Percentiles rank a stretch among this genome's conserved stretches.
Conservation (phyloP, 331 rosid genomes). For the Pyracantha coccinea region DNA sequence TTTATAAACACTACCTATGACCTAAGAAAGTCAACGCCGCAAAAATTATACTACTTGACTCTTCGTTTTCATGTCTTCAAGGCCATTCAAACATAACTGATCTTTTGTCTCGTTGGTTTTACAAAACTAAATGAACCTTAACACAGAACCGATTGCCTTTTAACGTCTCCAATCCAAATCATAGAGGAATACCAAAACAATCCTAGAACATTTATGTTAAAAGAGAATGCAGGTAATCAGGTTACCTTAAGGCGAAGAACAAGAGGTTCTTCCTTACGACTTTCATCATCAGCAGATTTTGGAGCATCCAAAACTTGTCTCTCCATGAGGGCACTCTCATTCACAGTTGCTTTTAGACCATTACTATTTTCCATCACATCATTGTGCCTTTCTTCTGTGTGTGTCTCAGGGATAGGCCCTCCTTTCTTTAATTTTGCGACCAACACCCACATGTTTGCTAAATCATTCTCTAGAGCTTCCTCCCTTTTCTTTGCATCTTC, state of each 20-base stretch:
- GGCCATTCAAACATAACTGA: background rate
- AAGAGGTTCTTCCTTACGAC: conserved; percentile 63
- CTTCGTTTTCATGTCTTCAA: background rate
- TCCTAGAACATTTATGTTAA: background rate
- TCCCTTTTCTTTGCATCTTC: conserved; percentile 95
- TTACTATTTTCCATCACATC: conserved; percentile 33
- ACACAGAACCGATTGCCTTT: background rate
- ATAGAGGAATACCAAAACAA: background rate
- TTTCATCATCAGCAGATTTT: conserved; percentile 50
- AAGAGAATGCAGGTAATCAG: background rate
- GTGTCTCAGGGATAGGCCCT: conserved; percentile 54
- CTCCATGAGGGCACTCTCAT: conserved; percentile 36
- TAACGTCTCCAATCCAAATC: background rate
- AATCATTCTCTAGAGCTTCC: conserved; percentile 92
- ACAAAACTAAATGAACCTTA: background rate
- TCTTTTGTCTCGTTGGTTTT: background rate
- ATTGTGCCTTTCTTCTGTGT: conserved; percentile 38
- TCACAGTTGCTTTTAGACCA: conserved; percentile 29
- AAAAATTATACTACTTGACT: background rate
- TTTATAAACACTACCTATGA: background rate
- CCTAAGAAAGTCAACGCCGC: background rate
- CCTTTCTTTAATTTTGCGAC: conserved; percentile 95
- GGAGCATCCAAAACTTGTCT: conserved; percentile 35
- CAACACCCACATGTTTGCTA: conserved; percentile 99
- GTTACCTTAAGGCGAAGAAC: conserved; percentile 96